Evolutionary conservation across 1,284 basidiomycete genomes (phyloP), one percentile per base, ranked within the genome.

Genomic region (Microbotryum lychnidis-dioicae): DNA sequence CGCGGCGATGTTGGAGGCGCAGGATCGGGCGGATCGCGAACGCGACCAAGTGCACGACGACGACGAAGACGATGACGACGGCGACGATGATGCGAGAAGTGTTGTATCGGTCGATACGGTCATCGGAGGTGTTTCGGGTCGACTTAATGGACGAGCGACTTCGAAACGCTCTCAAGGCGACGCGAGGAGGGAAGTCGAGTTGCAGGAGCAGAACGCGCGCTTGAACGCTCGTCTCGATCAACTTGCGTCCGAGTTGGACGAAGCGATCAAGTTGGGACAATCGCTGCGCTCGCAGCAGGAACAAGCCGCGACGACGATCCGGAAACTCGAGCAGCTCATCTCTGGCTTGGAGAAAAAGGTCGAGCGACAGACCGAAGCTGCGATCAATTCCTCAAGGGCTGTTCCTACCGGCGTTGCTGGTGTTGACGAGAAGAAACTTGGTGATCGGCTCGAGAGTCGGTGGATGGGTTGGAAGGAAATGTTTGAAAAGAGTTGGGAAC

Each of bases 211-310:
- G 65, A 80, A 80, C 63, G 81, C 84, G 42, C 84, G 87, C n/a
- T 79, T 93, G 5, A 79, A 81, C 3, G 79, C 81, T n/a, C 85
- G 88, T 10, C 79, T 97, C 29, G 80, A 84, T 21, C 77, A 80
- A 0, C 81, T 96, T 4, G 81, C 87, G 0, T 77, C 79, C 21
- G 88, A 91, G 73, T 84, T 97, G 52, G 84, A 87, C 62, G 82
- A 84, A 20, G 87, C 91, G 0, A 79, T 92, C 29, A 81, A 85
- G 57, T 77, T 91, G 61, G 89, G 87, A 20, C 80, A 81, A 8
- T 80, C 81, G 0, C 79, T 96, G 7, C 87, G 91, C 72, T 80
- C 80, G 0, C 89, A 94, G 73, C 91, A 96, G 67, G 76, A 81
- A 1, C 81, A 83, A 27, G 89, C 91, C 2, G 87, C 89, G 70